Evolutionary conservation across 78 protist species (phyloP), one percentile per base, ranked within the genome.

Genomic region (Speleostelium caveatum): DNA sequence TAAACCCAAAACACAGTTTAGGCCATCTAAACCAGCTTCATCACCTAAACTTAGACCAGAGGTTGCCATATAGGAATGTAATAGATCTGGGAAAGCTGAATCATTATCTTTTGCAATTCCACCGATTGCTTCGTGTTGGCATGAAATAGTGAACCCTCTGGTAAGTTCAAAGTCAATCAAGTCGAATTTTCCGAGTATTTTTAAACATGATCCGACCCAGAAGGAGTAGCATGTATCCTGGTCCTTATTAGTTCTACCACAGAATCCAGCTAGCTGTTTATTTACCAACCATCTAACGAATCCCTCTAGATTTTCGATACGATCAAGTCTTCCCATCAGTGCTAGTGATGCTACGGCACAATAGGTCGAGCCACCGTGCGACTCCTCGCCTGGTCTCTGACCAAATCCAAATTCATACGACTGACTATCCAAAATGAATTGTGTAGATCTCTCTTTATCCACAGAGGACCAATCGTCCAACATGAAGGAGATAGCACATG

Each of bases 141-240:
- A 75, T 19, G 94, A 59, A 7, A 28, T 30, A 14, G 76, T 58
- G 32, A 93, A 86, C 4, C 32, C 45, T 61, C 26, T 26, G 2
- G 88, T 49, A 24, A 71, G 55, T 21, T 10, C 30, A 19, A 36
- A 42, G 41, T 94, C 86, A 24, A 91, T 32, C 3, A 92, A 63
- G 49, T 60, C 35, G 41, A 22, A 39, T 21, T 59, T 28, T 22
- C 86, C 83, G 21, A 95, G 28, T 33, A 92, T 86, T 5, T 17
- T 4, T 51, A 95, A 79, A 3, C 95, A 61, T 1, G 94, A 74
- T 26, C 99, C 99, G n/a, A 96, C 76, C 99, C 99, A 98, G 77
- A 85, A 98, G 24, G 97, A 75, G 90, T 98, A 98, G 95, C 99
- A 98, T 12, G 97, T 62, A 69, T 98, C 99, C 26, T 94, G 98